phyloP scores from a whole-genome alignment of 2,329 filamentous ascomycete genomes.

The Tolypocladium endophyticum region DNA sequence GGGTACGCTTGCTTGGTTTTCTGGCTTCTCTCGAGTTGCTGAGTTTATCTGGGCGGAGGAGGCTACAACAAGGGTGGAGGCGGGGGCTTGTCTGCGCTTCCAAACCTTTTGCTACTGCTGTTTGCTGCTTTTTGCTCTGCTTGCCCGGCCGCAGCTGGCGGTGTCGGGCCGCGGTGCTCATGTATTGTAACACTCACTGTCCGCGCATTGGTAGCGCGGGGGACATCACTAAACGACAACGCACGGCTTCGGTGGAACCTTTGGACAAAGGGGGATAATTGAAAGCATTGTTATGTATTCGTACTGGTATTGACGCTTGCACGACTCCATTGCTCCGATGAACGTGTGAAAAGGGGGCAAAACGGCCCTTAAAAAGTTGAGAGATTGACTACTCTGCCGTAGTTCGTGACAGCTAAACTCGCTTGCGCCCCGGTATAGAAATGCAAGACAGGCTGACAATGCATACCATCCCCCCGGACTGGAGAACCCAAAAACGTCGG shows the following conservation, averaged over 20 bases:
- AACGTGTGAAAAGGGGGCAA: not conserved
- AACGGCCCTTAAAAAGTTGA: not conserved
- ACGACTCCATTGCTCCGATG: not conserved
- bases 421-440: not conserved
- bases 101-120: not conserved
- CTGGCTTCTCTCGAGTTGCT: not conserved
- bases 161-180: not conserved
- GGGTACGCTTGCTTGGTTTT: not conserved
- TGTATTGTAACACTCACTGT: not conserved
- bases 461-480: not conserved
- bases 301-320: not conserved
- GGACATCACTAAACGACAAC: not conserved
- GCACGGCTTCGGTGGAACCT: not conserved
- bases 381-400: not conserved
- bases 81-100: not conserved
- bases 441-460: not conserved
- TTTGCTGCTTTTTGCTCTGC: not conserved
- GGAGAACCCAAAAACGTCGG: not conserved
- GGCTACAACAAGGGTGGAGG: not conserved
- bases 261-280: not conserved
- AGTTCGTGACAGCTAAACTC: not conserved
- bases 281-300: not conserved
- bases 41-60: not conserved
- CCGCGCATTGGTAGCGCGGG: not conserved
- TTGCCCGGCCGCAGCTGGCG: not conserved